Conservation (phyloP, 2,329 filamentous ascomycete genomes). For the Ophiosphaerella narmari region DNA sequence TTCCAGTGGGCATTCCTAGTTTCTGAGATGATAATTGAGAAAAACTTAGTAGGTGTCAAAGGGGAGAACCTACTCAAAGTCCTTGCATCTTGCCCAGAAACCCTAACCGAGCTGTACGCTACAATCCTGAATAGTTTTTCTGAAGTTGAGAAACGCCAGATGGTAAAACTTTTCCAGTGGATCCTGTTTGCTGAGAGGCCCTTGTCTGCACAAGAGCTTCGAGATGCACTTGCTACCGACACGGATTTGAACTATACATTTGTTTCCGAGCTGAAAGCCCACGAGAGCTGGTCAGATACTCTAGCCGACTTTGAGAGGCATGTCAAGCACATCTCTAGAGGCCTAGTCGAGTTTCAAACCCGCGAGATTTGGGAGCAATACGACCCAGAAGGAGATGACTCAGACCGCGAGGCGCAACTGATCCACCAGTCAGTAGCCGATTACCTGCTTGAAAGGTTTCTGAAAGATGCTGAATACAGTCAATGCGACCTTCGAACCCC, state of each 20-base stretch:
- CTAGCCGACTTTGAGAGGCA: too few relatives aligned
- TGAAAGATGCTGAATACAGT: slow-evolving; percentile 1
- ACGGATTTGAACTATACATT: too few relatives aligned
- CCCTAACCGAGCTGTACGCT: slow-evolving; percentile 1
- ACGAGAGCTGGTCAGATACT: too few relatives aligned
- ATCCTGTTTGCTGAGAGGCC: slow-evolving; percentile 10
- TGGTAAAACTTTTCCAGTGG: slow-evolving; percentile 12
- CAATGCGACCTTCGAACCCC: not conserved
- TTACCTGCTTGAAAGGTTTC: slow-evolving; percentile 8
- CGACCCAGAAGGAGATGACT: slow-evolving; percentile 9
- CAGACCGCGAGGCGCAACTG: slow-evolving; percentile 18
- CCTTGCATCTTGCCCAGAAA: slow-evolving; percentile 1
- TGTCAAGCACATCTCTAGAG: too few relatives aligned
- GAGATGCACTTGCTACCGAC: slow-evolving; percentile 9
- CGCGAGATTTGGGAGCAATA: slow-evolving; percentile 8
- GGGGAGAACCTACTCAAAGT: slow-evolving; percentile 1
- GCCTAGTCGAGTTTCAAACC: too few relatives aligned
- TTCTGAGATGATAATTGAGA: slow-evolving; percentile 4
- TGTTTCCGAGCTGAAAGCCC: too few relatives aligned
- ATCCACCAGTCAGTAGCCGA: slow-evolving; percentile 23
- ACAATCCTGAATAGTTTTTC: not conserved
- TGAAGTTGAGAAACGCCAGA: slow-evolving; percentile 2
- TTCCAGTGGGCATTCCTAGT: slow-evolving; percentile 8
- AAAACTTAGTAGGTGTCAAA: slow-evolving; percentile 1
- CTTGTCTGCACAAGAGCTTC: slow-evolving; percentile 15